Evolutionary conservation across 306 rosid species (phyloP).

Genomic region (Castanea crenata): DNA sequence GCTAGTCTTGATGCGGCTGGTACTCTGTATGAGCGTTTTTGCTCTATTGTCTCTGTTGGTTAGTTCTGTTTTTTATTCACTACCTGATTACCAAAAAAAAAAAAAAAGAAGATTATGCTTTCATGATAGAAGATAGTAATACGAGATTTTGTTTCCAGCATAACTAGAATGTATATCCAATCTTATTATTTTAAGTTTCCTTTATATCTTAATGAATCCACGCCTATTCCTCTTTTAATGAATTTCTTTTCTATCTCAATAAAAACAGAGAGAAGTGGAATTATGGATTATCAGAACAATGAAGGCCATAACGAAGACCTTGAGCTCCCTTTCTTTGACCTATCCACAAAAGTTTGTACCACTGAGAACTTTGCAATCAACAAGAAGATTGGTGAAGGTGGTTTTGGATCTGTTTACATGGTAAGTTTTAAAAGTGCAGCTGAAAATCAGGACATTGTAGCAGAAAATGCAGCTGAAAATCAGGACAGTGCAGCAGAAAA

Average conservation of each 20-base stretch:
- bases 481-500: too few species aligned
- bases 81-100: too few species aligned
- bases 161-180: not conserved
- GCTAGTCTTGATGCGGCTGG: too few species aligned
- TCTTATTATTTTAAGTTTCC: not conserved
- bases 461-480: too few species aligned
- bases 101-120: too few species aligned
- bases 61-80: too few species aligned
- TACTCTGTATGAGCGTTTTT: too few species aligned
- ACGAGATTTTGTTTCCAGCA: too few species aligned
- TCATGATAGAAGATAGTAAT: too few species aligned
- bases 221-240: not conserved
- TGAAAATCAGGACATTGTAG: too few species aligned
- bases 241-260: not conserved
- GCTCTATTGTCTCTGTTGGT: too few species aligned
- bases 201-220: not conserved
- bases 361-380: conserved; percentile 39
- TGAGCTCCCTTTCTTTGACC: conserved; percentile 47
- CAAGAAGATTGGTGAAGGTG: conserved; percentile 57
- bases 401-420: conserved; percentile 57
- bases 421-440: too few species aligned
- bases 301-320: conserved; percentile 24
- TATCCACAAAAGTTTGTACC: conserved; percentile 29
- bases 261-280: not conserved
- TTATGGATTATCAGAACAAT: not conserved